Base-by-base conservation (phyloP, 306 rosid species). In the Malus fusca region DNA sequence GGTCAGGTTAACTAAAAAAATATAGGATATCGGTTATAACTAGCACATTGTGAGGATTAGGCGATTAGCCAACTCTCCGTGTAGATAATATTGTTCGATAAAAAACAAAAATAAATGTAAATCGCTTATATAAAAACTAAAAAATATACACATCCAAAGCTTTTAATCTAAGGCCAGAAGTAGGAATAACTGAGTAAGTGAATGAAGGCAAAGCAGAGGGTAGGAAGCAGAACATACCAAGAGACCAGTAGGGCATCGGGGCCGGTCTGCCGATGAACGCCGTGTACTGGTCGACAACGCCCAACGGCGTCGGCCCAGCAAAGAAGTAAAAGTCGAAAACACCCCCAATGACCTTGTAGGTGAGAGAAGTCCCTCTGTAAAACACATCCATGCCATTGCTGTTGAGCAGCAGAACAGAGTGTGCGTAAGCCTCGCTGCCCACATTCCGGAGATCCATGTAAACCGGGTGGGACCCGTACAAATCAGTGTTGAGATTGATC, bases 191-290 rank as follows among this genome's bases (percentile, higher is more conserved):
- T 4, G 28, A 66, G n/a, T 35, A 10, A 23, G 12, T 6, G 17
- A 5, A 19, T 14, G 66, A 4, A 62, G 6, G 10, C 21, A 56
- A 13, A 19, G 51, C 48, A 25, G n/a, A 15, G 72, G 35, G 35
- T 0, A 21, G 76, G 10, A 60, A 73, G 11, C 9, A 10, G 66
- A 68, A 60, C 87, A 59, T 89, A 95, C 99, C 99, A 2, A 95
- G 83, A 75, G 98, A 85, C 99, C 99, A 95, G 85, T 95, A 95
- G 68, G 99, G 99, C 99, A 95, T 95, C 40, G 99, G 87, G 79
- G 99, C 99, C 11, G 99, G 99, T 78, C 95, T 82, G 8, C 99
- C 99, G 44, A 95, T 80, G 48, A 95, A 84, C 42, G 92, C 78
- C 68, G 99, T 95, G 75, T 95, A 95, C 81, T 95, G 99, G 73